Conservation (phyloP, 495 filamentous ascomycete genomes). For the Tuber aestivum region DNA sequence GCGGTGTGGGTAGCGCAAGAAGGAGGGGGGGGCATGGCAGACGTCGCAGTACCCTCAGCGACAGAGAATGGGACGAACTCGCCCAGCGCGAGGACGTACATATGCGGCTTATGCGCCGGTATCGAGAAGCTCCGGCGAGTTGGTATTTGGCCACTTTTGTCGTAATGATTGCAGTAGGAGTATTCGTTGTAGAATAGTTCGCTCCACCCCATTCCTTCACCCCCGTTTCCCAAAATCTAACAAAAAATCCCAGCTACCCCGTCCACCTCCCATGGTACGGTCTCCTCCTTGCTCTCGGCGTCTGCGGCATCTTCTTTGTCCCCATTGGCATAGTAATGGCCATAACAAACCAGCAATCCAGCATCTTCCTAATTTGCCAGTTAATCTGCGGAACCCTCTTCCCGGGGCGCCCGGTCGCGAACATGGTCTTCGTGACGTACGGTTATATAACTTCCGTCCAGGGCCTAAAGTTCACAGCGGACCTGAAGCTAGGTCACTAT, state of each 20-base stretch:
- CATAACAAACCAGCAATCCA: constrained; percentile 75
- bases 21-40: constrained; percentile 44
- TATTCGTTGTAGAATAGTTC: constrained; percentile 72
- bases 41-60: constrained; percentile 23
- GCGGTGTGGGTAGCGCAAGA: constrained; percentile 47
- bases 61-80: constrained; percentile 51
- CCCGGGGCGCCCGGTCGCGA: constrained; percentile 73
- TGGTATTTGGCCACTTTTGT: constrained; percentile 71
- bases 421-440: constrained; percentile 86
- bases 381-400: constrained; percentile 72
- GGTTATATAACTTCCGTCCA: constrained; percentile 72
- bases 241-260: constrained; percentile 49
- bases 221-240: constrained; percentile 38
- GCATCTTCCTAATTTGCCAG: constrained; percentile 75
- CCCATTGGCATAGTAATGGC: constrained; percentile 81
- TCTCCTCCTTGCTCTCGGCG: constrained; percentile 64
- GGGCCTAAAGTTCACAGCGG: constrained; percentile 78
- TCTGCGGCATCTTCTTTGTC: constrained; percentile 67
- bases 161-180: constrained; percentile 64
- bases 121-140: constrained; percentile 65
- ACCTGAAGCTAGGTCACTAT: constrained; percentile 84
- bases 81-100: constrained; percentile 68
- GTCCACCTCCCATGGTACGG: constrained; percentile 73
- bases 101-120: constrained; percentile 66
- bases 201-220: constrained; percentile 24